Percentiles rank a stretch among this genome's conserved stretches.
These are phyloP conservation scores for Aspergillus quadrilineatus DNA, from an alignment of 2,329 filamentous ascomycete genomes.

Conservation along the genomic window DNA sequence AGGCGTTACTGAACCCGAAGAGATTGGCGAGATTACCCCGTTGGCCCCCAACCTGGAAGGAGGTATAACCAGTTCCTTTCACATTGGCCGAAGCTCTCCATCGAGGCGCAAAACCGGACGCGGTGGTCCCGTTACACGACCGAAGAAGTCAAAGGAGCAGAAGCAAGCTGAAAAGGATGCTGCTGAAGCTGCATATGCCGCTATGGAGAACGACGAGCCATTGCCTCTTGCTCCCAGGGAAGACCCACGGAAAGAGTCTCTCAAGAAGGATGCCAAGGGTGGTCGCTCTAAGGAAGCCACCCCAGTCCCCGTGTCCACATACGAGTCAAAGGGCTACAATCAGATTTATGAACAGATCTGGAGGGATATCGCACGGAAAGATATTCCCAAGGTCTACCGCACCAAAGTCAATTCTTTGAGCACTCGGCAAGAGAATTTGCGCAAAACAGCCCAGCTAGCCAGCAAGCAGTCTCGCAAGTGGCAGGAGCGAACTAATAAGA, in stretches of 20 bases:
- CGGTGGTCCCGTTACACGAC: slow-evolving; percentile 56
- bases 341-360: slow-evolving; percentile 98
- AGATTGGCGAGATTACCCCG: slow-evolving; percentile 69
- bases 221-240: slow-evolving; percentile 58
- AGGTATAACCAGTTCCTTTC: slow-evolving; percentile 81
- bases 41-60: slow-evolving; percentile 80
- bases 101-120: slow-evolving; percentile 56
- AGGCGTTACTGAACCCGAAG: slow-evolving; percentile 71
- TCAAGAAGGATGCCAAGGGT: slow-evolving; percentile 45
- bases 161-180: slow-evolving; percentile 70
- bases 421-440: slow-evolving; percentile 89
- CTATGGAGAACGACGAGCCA: slow-evolving; percentile 50
- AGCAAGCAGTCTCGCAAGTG: slow-evolving; percentile 96
- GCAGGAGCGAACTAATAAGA: slow-evolving; percentile 98
- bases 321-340: slow-evolving; percentile 88
- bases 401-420: slow-evolving; percentile 81
- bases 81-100: slow-evolving; percentile 58
- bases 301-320: slow-evolving; percentile 60
- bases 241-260: slow-evolving; percentile 47
- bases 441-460: slow-evolving; percentile 94
- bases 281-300: slow-evolving; percentile 44
- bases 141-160: slow-evolving; percentile 82
- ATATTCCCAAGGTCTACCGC: slow-evolving; percentile 88
- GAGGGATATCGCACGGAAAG: slow-evolving; percentile 89
- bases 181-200: slow-evolving; percentile 84